These are phyloP conservation scores for Petunia secreta DNA, from an alignment of 257 asterid genomes.

Conservation along the genomic window DNA sequence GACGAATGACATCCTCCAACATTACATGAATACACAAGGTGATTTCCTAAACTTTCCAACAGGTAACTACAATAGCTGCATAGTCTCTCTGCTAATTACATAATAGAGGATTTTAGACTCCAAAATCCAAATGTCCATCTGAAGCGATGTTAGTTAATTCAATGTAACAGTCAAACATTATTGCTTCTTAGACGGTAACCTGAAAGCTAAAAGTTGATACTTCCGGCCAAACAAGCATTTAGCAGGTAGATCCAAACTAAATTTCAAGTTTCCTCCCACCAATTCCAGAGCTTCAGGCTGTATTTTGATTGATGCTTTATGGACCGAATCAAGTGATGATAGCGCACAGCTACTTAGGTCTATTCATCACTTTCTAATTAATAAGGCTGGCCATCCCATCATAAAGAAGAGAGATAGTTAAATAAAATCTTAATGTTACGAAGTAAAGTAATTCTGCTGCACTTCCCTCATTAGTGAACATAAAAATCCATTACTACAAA, in stretches of 20 bases:
- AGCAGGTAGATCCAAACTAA: neutral
- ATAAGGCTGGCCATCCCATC: neutral
- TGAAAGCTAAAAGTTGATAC: neutral
- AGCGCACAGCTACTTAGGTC: neutral
- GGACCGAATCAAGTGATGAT: neutral
- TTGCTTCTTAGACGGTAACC: neutral
- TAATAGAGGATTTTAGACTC: constrained; percentile 3
- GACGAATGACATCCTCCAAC: neutral
- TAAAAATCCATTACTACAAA: neutral
- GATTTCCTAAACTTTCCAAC: constrained; percentile 5
- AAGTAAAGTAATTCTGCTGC: neutral
- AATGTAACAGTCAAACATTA: neutral
- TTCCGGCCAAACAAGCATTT: neutral
- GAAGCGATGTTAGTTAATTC: neutral
- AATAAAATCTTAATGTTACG: neutral
- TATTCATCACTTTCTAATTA: neutral
- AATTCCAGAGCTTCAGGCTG: neutral
- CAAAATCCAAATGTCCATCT: neutral
- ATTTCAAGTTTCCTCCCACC: neutral
- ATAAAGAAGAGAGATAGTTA: neutral
- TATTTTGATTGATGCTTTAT: neutral
- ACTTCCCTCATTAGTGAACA: neutral
- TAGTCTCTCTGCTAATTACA: neutral
- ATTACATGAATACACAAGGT: neutral
- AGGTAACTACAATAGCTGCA: neutral